phyloP scores from a whole-genome alignment of 2,329 filamentous ascomycete genomes.

The Aspergillus calidoustus region DNA sequence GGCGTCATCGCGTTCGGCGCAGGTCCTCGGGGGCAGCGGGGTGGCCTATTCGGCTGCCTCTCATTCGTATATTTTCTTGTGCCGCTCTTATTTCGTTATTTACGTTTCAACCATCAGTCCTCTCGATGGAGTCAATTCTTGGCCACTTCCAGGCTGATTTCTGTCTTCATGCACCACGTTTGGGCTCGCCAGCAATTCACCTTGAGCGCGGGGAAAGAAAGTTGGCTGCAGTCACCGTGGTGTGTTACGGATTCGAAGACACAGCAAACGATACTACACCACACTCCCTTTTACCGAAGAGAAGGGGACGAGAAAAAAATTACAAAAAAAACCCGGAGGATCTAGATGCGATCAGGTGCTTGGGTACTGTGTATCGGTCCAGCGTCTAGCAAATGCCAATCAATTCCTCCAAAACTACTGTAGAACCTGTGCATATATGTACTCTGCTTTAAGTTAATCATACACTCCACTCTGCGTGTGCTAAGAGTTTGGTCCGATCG shows the following conservation, averaged over 20 bases:
- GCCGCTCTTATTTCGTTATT: not conserved
- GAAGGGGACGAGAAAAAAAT: conserved; percentile 14
- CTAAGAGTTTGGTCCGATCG: not conserved
- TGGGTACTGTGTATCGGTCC: not conserved
- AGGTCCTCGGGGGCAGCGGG: not conserved
- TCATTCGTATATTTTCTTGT: not conserved
- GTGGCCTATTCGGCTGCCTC: not conserved
- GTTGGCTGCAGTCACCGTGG: not conserved
- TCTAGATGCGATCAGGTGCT: conserved; percentile 11
- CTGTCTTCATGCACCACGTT: not conserved
- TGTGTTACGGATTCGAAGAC: not conserved
- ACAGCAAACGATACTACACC: not conserved
- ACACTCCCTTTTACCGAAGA: not conserved
- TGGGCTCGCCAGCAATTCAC: not conserved
- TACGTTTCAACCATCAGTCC: not conserved
- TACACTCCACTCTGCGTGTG: no score
- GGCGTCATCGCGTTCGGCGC: conserved; percentile 16
- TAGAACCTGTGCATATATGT: not conserved
- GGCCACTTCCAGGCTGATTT: not conserved
- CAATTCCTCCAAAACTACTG: conserved; percentile 6
- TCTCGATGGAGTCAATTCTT: not conserved
- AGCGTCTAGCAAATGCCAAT: conserved; percentile 18
- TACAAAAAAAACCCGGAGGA: conserved; percentile 13
- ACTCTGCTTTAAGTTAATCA: not conserved
- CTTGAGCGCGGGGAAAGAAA: not conserved